A percentile compares a stretch with the other conserved stretches of the same genome.
Conservation (phyloP, 2,329 filamentous ascomycete species). For the Colletotrichum navitas region DNA sequence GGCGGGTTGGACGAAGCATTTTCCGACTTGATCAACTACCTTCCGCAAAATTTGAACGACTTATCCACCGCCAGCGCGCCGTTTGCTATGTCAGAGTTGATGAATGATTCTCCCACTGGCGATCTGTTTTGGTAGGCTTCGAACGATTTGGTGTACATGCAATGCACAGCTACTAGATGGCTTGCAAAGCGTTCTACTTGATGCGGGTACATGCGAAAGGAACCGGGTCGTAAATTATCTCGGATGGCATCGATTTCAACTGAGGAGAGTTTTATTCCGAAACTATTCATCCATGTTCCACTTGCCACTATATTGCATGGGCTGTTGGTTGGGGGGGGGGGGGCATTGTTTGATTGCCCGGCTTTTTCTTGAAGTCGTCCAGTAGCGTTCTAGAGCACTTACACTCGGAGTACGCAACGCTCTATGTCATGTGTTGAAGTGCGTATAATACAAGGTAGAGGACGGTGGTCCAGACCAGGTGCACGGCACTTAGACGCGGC, state of each 20-base stretch:
- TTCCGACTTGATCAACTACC: constrained; percentile 12
- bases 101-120: constrained; percentile 27
- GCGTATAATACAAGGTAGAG: too few relatives aligned
- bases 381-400: too few relatives aligned
- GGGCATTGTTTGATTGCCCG: not conserved
- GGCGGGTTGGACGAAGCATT: constrained; percentile 13
- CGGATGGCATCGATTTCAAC: not conserved
- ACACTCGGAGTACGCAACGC: too few relatives aligned
- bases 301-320: not conserved
- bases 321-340: too few relatives aligned
- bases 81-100: constrained; percentile 31
- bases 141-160: not conserved
- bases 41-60: constrained; percentile 32
- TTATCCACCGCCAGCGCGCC: not conserved
- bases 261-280: not conserved
- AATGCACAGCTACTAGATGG: not conserved
- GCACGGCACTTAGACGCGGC: too few relatives aligned
- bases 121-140: constrained; percentile 33
- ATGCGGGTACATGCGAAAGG: too few relatives aligned
- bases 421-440: too few relatives aligned
- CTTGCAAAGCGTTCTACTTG: rapidly evolving
- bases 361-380: not conserved
- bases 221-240: not conserved
- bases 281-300: not conserved
- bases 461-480: too few relatives aligned